Evolutionary conservation across 2,329 filamentous ascomycete genomes (phyloP), one percentile per base, ranked within the genome.

Genomic region (Decorospora gaudefroyi): DNA sequence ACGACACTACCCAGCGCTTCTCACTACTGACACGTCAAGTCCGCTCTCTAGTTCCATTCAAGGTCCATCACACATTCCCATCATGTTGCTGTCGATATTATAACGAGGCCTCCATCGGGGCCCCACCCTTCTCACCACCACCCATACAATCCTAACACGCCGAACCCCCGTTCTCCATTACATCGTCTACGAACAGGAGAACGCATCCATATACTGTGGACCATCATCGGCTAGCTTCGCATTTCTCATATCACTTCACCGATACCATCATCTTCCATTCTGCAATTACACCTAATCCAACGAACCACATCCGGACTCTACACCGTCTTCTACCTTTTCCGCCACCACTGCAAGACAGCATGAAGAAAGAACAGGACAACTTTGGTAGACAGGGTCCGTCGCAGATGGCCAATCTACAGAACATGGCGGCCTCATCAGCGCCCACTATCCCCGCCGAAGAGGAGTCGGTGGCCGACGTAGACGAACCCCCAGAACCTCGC

Each of bases 401-500:
- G 28, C 55, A 73, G 38, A 71, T 68, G 43, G 55, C 39, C 21
- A 50, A 47, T 6, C 55, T 51, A 13, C 54, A 51, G 18, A 65
- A 59, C 43, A 47, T 59, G 27, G 59, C 61, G n/a, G 60, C 58
- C 28, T 54, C 58, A 34, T 49, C 53, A 28, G 51, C 58, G 8
- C 55, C 61, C 25, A 43, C 53, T 37, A 56, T 57, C 52, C 43
- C 56, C 11, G 47, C 62, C 27, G 81, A 83, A 37, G 81, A 84
- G 46, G 90, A 96, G 43, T 69, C 84, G 57, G 74, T 78, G 46
- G 81, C 87, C 54, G 92, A 96, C 62, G 79, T 85, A 36, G 92
- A 97, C 71, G 92, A 97, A 71, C 91, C 91, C 35, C 90, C 91
- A 61, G 91, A 96, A 73, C 69, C 83, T 75, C 62, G 76, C 74